Evolutionary conservation across 495 filamentous ascomycete genomes (phyloP).

Genomic region (Lepraria neglecta): DNA sequence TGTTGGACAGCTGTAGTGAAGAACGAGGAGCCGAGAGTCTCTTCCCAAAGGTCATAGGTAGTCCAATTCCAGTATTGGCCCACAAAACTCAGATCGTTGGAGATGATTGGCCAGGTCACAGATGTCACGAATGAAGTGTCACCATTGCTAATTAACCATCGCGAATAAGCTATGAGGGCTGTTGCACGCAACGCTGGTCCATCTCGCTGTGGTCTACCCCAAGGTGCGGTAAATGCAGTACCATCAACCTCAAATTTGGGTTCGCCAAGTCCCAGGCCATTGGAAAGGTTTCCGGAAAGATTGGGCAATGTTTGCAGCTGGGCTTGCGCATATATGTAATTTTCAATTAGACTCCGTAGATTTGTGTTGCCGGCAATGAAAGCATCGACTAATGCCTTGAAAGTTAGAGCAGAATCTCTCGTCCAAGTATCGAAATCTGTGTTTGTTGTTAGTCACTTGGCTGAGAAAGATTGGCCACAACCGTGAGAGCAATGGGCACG

Average conservation of each 20-base stretch:
- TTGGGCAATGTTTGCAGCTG: slow-evolving; percentile 48
- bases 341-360: slow-evolving; percentile 41
- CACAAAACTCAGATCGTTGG: slow-evolving; percentile 57
- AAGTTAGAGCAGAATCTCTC: slow-evolving; percentile 51
- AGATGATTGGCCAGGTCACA: slow-evolving; percentile 49
- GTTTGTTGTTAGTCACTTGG: slow-evolving; percentile 2
- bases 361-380: slow-evolving; percentile 40
- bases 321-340: slow-evolving; percentile 50
- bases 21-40: slow-evolving; percentile 54
- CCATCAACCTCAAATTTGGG: slow-evolving; percentile 54
- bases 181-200: slow-evolving; percentile 46
- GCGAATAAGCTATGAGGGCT: slow-evolving; percentile 36
- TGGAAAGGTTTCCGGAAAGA: slow-evolving; percentile 47
- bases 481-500: slow-evolving; percentile 20
- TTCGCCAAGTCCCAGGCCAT: slow-evolving; percentile 51
- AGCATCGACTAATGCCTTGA: slow-evolving; percentile 49
- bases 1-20: slow-evolving; percentile 52
- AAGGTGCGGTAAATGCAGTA: slow-evolving; percentile 48
- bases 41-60: slow-evolving; percentile 62
- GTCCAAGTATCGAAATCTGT: slow-evolving; percentile 57
- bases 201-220: slow-evolving; percentile 60
- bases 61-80: slow-evolving; percentile 60
- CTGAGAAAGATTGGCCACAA: neutral
- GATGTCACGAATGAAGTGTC: slow-evolving; percentile 34
- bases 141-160: slow-evolving; percentile 40